A percentile compares a stretch with the other conserved stretches of the same genome.
These are phyloP conservation scores for Vaccinium darrowii DNA, from an alignment of 148 eudicot genomes.

Conservation along the genomic window DNA sequence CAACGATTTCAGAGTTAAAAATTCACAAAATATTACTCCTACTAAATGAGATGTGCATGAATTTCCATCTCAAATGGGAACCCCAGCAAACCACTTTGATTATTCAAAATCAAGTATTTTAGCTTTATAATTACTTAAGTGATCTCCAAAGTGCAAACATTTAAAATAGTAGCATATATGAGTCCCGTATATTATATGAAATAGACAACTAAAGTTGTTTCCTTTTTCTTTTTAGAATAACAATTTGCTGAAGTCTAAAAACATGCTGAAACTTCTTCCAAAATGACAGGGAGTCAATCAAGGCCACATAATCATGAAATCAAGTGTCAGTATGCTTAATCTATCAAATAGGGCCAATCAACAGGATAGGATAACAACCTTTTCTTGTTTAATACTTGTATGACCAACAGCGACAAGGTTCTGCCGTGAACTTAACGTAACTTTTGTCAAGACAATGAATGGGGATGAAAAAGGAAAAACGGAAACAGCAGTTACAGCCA, in stretches of 20 bases:
- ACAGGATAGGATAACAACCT: neutral
- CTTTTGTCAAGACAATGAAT: neutral
- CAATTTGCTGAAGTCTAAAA: neutral
- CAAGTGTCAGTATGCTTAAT: neutral
- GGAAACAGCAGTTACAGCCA: no score
- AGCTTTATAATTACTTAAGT: neutral
- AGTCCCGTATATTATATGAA: neutral
- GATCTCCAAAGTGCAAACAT: neutral
- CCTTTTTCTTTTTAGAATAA: neutral
- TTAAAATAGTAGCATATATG: neutral
- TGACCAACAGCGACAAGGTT: neutral
- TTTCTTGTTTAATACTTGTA: neutral
- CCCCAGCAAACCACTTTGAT: neutral
- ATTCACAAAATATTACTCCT: neutral
- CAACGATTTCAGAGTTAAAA: neutral
- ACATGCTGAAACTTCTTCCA: neutral
- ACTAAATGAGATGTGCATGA: neutral
- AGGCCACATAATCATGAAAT: neutral
- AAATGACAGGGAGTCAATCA: neutral
- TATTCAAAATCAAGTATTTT: neutral
- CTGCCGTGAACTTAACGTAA: neutral
- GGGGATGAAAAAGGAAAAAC: neutral
- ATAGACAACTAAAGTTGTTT: no score
- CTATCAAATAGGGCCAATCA: neutral
- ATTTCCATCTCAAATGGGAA: neutral